phyloP scores from a whole-genome alignment of 352 stramenopile genomes.

The Globisporangium paroecandrum region DNA sequence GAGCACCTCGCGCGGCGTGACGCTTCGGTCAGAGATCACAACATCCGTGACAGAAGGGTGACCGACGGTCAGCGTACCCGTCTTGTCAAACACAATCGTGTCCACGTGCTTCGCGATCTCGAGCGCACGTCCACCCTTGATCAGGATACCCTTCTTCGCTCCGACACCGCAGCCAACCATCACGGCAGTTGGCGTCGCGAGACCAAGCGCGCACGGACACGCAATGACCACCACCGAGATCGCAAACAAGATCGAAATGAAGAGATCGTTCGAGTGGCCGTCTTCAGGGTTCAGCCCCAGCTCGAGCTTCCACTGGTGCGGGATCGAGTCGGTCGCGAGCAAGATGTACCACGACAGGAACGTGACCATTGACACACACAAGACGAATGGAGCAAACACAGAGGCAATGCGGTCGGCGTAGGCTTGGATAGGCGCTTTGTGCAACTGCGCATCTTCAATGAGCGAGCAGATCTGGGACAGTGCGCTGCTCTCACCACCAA shows the following conservation, averaged over 20 bases:
- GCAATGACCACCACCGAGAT: conserved; percentile 89
- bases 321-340: conserved; percentile 45
- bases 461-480: conserved; percentile 79
- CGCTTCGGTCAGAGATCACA: conserved; percentile 57
- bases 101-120: conserved; percentile 84
- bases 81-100: conserved; percentile 93
- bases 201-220: conserved; percentile 78
- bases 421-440: conserved; percentile 87
- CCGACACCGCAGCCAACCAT: conserved; percentile 88
- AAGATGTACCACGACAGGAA: conserved; percentile 59
- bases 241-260: conserved; percentile 75
- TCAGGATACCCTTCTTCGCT: conserved; percentile 84
- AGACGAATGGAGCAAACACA: conserved; percentile 64
- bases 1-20: conserved; percentile 64
- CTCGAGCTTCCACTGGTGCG: conserved; percentile 45
- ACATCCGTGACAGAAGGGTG: conserved; percentile 80
- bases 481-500: conserved; percentile 63
- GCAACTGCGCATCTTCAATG: conserved; percentile 83
- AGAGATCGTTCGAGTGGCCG: conserved; percentile 64
- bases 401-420: conserved; percentile 71
- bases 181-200: conserved; percentile 83
- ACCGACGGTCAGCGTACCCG: conserved; percentile 87
- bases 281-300: conserved; percentile 45
- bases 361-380: conserved; percentile 55
- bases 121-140: conserved; percentile 82